phyloP scores from a whole-genome alignment of 225 moss, liverwort and hornwort species.

The Polytrichum commune region DNA sequence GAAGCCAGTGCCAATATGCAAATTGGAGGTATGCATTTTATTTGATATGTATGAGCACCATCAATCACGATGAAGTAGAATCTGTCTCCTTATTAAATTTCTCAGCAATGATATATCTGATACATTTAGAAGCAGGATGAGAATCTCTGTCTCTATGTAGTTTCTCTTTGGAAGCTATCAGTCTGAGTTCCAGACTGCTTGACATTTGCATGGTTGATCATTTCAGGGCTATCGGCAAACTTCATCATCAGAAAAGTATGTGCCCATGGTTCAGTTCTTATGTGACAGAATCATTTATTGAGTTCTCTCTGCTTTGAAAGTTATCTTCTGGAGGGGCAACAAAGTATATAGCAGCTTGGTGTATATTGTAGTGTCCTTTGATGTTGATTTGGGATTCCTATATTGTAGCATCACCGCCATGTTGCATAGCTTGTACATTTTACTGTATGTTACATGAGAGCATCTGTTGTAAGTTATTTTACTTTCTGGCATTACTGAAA shows the following conservation, averaged over 20 bases:
- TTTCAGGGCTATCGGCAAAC: constrained; percentile 91
- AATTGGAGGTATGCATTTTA: constrained; percentile 64
- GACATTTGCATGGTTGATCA: not conserved
- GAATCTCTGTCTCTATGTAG: not conserved
- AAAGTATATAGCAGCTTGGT: not conserved
- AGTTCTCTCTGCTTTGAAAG: not conserved
- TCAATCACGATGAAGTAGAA: not conserved
- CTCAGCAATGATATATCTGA: too few relatives aligned
- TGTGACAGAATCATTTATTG: not conserved
- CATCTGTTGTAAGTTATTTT: too few relatives aligned
- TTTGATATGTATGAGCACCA: not conserved
- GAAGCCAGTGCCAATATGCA: constrained; percentile 87
- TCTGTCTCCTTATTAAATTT: not conserved
- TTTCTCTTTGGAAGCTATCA: not conserved
- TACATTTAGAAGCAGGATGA: too few relatives aligned
- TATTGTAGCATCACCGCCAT: too few relatives aligned
- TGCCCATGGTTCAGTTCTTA: constrained; percentile 6
- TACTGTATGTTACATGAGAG: too few relatives aligned
- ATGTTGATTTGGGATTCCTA: too few relatives aligned
- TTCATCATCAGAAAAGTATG: constrained; percentile 86
- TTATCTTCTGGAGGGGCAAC: too few relatives aligned
- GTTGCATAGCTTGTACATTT: too few relatives aligned
- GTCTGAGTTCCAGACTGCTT: not conserved
- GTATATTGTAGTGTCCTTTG: not conserved
- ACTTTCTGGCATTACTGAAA: too few relatives aligned